A percentile compares a stretch with the other conserved stretches of the same genome.
Evolutionary conservation across 257 asterid species (phyloP).

Genomic region (Gentiana straminea): DNA sequence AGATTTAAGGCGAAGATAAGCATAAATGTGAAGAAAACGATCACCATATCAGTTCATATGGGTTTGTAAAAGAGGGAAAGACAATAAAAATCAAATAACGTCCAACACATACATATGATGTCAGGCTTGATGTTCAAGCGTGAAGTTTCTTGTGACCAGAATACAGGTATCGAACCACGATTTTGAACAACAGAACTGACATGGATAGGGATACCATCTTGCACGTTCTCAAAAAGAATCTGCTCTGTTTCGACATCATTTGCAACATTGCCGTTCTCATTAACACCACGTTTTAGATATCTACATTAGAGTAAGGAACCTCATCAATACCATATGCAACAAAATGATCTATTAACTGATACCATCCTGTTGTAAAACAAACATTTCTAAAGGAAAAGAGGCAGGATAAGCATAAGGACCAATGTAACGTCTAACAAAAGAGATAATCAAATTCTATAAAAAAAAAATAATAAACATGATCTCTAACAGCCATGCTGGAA

Average conservation of each 20-base stretch:
- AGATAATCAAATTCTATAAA: too few relatives aligned
- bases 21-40: background rate
- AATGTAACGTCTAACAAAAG: too few relatives aligned
- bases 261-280: constrained; percentile 86
- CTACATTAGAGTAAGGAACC: constrained; percentile 25
- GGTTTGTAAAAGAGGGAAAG: background rate
- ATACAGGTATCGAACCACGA: constrained; percentile 97
- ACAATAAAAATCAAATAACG: background rate
- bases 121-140: constrained; percentile 87
- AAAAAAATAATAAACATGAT: too few relatives aligned
- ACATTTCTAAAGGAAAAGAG: background rate
- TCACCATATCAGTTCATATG: too few relatives aligned
- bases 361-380: background rate
- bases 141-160: constrained; percentile 98
- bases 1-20: background rate
- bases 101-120: constrained; percentile 60
- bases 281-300: constrained; percentile 92
- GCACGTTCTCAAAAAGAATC: constrained; percentile 63
- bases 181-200: constrained; percentile 90
- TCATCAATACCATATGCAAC: too few relatives aligned
- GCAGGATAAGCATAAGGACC: background rate
- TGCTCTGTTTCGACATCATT: constrained; percentile 98
- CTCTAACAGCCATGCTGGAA: too few relatives aligned
- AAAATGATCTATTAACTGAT: too few relatives aligned
- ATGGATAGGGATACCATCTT: constrained; percentile 62